Evolutionary conservation across 129 eudicot genomes (phyloP).

Genomic region (Flaveria robusta): DNA sequence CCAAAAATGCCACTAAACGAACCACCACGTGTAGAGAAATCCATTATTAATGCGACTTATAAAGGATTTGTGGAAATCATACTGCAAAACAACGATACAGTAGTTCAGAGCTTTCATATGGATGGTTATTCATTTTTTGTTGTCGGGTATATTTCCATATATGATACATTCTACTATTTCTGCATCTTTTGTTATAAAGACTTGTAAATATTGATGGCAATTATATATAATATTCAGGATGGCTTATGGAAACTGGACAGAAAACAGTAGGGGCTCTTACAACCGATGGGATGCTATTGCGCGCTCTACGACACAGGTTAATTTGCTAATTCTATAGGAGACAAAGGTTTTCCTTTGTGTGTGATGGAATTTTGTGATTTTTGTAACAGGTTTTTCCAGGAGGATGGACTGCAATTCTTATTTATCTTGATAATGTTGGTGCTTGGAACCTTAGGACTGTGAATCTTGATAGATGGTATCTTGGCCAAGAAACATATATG

Average conservation of each 20-base stretch:
- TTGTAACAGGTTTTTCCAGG: slow-evolving; percentile 77
- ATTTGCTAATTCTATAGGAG: neutral
- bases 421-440: slow-evolving; percentile 84
- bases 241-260: slow-evolving; percentile 88
- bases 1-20: slow-evolving; percentile 60
- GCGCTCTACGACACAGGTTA: slow-evolving; percentile 83
- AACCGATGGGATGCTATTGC: slow-evolving; percentile 88
- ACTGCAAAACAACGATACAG: slow-evolving; percentile 79
- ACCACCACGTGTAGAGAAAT: slow-evolving; percentile 52
- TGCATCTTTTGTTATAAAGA: neutral
- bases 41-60: slow-evolving; percentile 78
- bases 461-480: slow-evolving; percentile 88
- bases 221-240: slow-evolving; percentile 43
- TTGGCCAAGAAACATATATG: slow-evolving; percentile 90
- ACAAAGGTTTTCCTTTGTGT: neutral
- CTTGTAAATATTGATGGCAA: neutral
- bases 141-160: slow-evolving; percentile 65
- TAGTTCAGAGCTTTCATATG: slow-evolving; percentile 83
- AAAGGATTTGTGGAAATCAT: slow-evolving; percentile 80
- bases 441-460: slow-evolving; percentile 91
- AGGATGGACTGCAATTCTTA: slow-evolving; percentile 86
- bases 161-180: neutral
- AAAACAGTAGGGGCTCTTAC: slow-evolving; percentile 63
- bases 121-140: slow-evolving; percentile 91
- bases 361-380: neutral